These are phyloP conservation scores for Antitrichia curtipendula DNA, from an alignment of 225 moss, liverwort and hornwort genomes.

Conservation along the genomic window DNA sequence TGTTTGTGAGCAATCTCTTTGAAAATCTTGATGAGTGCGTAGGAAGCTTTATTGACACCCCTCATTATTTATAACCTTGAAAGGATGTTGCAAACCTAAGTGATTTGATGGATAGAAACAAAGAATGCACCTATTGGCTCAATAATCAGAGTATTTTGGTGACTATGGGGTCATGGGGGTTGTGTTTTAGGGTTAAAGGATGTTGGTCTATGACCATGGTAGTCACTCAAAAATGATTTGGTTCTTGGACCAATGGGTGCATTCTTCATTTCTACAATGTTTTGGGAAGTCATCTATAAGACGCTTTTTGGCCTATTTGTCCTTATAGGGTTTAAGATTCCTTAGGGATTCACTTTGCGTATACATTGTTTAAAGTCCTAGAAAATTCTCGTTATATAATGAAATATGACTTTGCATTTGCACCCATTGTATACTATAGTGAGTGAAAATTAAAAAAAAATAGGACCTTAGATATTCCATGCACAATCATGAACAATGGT, in stretches of 20 bases:
- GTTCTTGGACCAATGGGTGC: background rate
- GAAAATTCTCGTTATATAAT: background rate
- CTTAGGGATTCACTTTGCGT: no score
- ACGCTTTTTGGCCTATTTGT: accelerated
- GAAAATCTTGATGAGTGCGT: background rate
- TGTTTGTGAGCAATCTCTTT: background rate
- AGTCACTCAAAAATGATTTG: background rate
- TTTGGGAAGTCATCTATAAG: background rate
- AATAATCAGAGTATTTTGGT: background rate
- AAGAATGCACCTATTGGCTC: background rate
- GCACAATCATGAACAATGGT: background rate
- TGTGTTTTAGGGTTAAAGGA: no score
- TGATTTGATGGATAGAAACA: no score
- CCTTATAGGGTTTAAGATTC: accelerated
- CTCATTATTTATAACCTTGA: no score
- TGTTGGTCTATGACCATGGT: background rate
- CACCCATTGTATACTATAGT: background rate
- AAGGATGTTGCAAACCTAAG: background rate
- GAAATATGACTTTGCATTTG: background rate
- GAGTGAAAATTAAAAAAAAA: background rate
- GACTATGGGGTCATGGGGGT: background rate
- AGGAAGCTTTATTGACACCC: no score
- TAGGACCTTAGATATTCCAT: background rate
- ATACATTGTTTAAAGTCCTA: background rate
- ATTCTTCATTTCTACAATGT: background rate